These are phyloP conservation scores for Chiua sp. DNA, from an alignment of 1,284 basidiomycete species.

Conservation along the genomic window DNA sequence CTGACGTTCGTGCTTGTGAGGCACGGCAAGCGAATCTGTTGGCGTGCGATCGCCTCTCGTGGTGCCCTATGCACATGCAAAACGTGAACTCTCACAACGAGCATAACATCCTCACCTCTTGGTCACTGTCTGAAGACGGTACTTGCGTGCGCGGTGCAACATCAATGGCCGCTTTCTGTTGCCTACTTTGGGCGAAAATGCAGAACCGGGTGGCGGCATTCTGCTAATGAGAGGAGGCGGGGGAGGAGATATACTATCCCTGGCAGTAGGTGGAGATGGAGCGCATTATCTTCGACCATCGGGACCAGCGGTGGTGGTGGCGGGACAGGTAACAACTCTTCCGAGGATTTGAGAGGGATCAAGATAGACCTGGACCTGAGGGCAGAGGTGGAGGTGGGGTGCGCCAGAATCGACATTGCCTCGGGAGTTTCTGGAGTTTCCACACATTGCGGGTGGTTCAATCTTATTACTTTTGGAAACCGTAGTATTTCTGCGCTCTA, in stretches of 20 bases:
- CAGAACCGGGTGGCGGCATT: conserved; percentile 16
- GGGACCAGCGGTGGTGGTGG: neutral
- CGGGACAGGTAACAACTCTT: conserved; percentile 25
- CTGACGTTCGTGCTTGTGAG: conserved; percentile 35
- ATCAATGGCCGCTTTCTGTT: conserved; percentile 79
- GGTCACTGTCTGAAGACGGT: conserved; percentile 1
- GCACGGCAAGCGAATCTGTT: neutral
- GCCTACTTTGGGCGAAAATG: conserved; percentile 39
- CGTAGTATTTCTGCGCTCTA: conserved; percentile 24
- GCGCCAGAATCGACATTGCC: conserved; percentile 9
- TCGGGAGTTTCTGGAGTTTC: conserved; percentile 6
- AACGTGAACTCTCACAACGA: neutral
- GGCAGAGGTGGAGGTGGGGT: conserved; percentile 16
- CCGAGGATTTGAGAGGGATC: conserved; percentile 25
- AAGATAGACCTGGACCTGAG: neutral
- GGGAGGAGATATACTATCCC: neutral
- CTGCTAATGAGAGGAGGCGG: too few species aligned
- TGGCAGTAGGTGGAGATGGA: conserved; percentile 33
- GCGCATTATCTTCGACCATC: neutral
- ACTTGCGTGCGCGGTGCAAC: conserved; percentile 52
- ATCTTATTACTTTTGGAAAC: conserved; percentile 31
- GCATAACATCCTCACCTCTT: conserved; percentile 10
- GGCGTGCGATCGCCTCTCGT: neutral
- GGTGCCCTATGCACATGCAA: conserved; percentile 12
- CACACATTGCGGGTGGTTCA: conserved; percentile 1